A percentile compares a stretch with the other conserved stretches of the same genome.
Conservation (phyloP, 2,329 filamentous ascomycete genomes). For the Ceratocystis variospora region DNA sequence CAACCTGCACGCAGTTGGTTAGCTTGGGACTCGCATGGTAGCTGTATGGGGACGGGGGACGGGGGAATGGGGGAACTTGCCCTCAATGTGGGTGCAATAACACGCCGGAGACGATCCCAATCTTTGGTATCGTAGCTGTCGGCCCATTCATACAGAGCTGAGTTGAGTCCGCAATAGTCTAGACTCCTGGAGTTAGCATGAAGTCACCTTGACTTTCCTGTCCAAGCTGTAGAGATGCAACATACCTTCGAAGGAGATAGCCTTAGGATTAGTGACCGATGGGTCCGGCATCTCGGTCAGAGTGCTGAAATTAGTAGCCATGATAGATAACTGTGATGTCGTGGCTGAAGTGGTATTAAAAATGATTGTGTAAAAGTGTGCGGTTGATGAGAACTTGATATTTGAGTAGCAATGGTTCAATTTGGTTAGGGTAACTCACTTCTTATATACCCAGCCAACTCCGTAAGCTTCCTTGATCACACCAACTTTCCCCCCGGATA, state of each 20-base stretch:
- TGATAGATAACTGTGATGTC: background rate
- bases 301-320: background rate
- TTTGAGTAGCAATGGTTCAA: no score
- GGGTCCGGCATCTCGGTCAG: background rate
- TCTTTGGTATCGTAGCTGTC: constrained; percentile 56
- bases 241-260: constrained; percentile 15
- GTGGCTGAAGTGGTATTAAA: background rate
- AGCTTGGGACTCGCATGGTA: constrained; percentile 42
- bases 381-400: background rate
- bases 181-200: background rate
- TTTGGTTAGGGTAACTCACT: background rate
- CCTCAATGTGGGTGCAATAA: constrained; percentile 41
- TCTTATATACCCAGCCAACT: background rate
- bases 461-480: background rate
- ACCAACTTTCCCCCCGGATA: background rate
- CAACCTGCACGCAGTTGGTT: constrained; percentile 39
- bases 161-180: constrained; percentile 24
- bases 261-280: constrained; percentile 12
- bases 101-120: constrained; percentile 45
- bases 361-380: background rate
- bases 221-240: background rate
- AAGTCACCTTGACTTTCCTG: background rate
- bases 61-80: constrained; percentile 10
- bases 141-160: constrained; percentile 40
- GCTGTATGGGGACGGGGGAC: constrained; percentile 29